Evolutionary conservation across 2,329 filamentous ascomycete genomes (phyloP), one percentile per base, ranked within the genome.

Genomic region (Pestalotiopsis sp.): DNA sequence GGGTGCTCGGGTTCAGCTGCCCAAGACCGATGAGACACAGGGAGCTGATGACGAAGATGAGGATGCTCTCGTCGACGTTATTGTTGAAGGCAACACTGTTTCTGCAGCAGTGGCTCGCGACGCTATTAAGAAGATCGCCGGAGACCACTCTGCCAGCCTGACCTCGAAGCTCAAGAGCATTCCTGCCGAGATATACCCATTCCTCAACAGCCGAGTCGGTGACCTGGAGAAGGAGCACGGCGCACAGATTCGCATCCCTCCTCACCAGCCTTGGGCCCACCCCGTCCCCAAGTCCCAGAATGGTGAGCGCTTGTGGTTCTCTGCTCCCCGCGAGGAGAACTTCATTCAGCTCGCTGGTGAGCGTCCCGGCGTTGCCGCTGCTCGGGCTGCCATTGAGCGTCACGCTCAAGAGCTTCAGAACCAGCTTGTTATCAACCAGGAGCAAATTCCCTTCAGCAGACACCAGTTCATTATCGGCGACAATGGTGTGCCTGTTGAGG

Each of bases 381-480:
- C 91, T 31, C 92, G 92, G 69, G 90, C 91, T 58, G 90, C 93
- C 75, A 92, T 98, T 72, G 94, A 98, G 80, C 90, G 90, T 63
- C 89, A 91, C 69, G 93, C 91, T 6, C 89, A 91, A 70, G 88
- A 95, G 76, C 87, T 99, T 25, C 90, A 91, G 73, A 89, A 89
- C 69, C 90, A 93, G 78, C 85, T 98, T 64, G 89, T 91, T 57
- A 84, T 96, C 63, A 90, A 96, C 74, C 91, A 97, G 79, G 84
- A 94, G 57, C 89, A 92, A 5, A 93, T 98, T 74, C 92, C 95
- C 79, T 91, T 92, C 71, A 94, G 93, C 63, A 91, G 94, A 65
- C 96, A 98, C 79, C 95, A 97, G 79, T 98, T 98, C 84, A 96
- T 99, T 77, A 91, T 97, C 71, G 95, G 95, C 65, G 91, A 95